These are phyloP conservation scores for Gonium pectorale DNA, from an alignment of 139 green algal species.

Conservation along the genomic window DNA sequence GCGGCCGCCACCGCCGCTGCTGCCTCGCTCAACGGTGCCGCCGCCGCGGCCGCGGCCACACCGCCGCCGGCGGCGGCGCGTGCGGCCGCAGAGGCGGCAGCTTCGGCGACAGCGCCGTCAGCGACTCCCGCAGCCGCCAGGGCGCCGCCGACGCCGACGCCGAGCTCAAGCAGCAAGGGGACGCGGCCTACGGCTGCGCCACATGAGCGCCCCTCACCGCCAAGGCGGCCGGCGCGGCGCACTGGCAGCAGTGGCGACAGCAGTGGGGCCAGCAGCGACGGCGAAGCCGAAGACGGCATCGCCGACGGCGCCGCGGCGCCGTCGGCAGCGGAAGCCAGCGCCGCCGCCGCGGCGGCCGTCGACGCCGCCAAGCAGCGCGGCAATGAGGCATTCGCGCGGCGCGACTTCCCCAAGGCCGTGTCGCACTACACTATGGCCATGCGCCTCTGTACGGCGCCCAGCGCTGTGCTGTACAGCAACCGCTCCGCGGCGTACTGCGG, in stretches of 20 bases:
- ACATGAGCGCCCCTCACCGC: no score
- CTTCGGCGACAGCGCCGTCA: background rate
- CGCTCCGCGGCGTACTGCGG: slow-evolving; percentile 55
- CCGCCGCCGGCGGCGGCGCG: background rate
- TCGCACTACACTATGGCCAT: slow-evolving; percentile 63
- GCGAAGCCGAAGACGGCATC: background rate
- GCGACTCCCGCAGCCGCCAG: no score
- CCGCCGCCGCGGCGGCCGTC: background rate
- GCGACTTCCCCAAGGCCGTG: slow-evolving; percentile 62
- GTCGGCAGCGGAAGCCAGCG: background rate
- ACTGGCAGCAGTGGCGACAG: background rate
- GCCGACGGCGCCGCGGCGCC: background rate
- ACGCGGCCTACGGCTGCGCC: no score
- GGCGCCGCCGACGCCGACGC: no score
- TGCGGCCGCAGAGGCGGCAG: background rate
- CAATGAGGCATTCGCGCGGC: slow-evolving; percentile 56
- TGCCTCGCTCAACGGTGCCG: background rate
- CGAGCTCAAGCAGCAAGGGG: no score
- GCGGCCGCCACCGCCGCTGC: background rate
- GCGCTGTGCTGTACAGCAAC: slow-evolving; percentile 68
- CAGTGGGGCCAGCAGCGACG: background rate
- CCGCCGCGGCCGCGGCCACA: background rate
- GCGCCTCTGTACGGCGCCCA: slow-evolving; percentile 1
- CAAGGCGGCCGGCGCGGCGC: no score
- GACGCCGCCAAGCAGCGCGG: slow-evolving; percentile 57